Evolutionary conservation across 164 flowering plant species (phyloP).

Genomic region (Vitis riparia): DNA sequence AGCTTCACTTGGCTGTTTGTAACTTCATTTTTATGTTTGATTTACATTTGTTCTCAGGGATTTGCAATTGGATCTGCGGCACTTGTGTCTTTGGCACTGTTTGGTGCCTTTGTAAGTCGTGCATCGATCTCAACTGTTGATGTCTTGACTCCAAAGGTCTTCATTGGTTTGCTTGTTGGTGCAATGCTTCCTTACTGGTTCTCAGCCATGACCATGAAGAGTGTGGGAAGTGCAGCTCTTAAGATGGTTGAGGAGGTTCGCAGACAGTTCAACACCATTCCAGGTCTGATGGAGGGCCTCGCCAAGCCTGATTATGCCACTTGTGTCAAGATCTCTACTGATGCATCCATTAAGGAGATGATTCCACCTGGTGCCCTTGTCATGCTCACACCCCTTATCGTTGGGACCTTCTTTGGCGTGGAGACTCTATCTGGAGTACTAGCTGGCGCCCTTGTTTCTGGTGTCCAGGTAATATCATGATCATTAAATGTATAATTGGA

Average conservation of each 20-base stretch:
- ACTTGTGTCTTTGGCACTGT: constrained; percentile 65
- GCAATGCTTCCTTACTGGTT: constrained; percentile 88
- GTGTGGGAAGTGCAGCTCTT: constrained; percentile 77
- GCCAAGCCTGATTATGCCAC: constrained; percentile 77
- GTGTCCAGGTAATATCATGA: constrained; percentile 52
- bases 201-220: constrained; percentile 88
- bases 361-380: constrained; percentile 76
- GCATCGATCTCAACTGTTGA: constrained; percentile 61
- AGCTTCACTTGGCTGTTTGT: no score
- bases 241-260: constrained; percentile 88
- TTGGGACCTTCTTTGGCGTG: constrained; percentile 66
- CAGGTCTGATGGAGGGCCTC: constrained; percentile 70
- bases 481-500: no score
- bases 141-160: constrained; percentile 73
- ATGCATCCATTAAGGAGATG: constrained; percentile 80
- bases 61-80: constrained; percentile 84
- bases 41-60: constrained; percentile 36
- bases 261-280: constrained; percentile 72
- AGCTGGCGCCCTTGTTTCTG: constrained; percentile 74
- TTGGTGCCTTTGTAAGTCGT: constrained; percentile 80
- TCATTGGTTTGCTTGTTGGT: constrained; percentile 68
- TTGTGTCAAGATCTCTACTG: constrained; percentile 75
- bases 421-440: constrained; percentile 71
- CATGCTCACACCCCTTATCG: constrained; percentile 71
- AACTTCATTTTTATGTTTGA: not conserved